Conservation (phyloP, 73 alveolate species). For the Tetrahymena thermophila region DNA sequence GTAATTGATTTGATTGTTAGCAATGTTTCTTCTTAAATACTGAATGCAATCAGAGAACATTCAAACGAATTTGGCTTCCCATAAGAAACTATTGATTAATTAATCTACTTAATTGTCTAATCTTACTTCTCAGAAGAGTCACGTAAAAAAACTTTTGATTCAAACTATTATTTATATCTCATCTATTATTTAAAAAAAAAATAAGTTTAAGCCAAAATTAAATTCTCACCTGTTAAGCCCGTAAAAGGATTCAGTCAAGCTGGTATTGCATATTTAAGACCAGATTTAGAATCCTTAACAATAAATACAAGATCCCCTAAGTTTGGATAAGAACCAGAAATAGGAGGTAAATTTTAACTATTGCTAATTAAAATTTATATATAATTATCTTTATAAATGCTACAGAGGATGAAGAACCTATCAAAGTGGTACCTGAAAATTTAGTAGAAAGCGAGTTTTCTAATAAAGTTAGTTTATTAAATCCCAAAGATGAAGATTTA, state of each 20-base stretch:
- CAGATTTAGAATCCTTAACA: neutral
- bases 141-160: neutral
- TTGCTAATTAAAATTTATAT: neutral
- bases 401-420: neutral
- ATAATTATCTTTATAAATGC: neutral
- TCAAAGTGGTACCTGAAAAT: neutral
- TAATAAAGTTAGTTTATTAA: neutral
- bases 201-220: neutral
- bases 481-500: neutral
- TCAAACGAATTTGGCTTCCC: neutral
- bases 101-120: neutral
- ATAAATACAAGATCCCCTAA: neutral
- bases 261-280: neutral
- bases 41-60: neutral
- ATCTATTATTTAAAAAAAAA: neutral
- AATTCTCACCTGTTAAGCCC: neutral
- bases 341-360: neutral
- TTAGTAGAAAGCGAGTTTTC: neutral
- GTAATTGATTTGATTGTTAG: neutral
- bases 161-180: neutral
- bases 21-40: neutral
- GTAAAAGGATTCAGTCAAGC: neutral
- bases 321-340: neutral
- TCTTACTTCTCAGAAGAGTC: neutral
- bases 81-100: neutral